Conservation (phyloP, 148 eudicot species). For the Fagopyrum esculentum region DNA sequence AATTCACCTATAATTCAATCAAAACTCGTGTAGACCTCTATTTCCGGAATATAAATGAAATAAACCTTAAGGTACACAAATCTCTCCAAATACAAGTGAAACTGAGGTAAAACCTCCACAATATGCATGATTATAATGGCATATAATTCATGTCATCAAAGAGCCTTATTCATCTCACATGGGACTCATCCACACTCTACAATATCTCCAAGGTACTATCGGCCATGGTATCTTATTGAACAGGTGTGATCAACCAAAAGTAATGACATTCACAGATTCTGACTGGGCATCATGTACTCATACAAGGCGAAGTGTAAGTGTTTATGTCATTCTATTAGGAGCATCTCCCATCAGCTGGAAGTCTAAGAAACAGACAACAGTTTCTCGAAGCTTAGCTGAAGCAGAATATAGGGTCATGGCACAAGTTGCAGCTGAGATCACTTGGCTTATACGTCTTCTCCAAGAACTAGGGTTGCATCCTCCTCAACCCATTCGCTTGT, state of each 20-base stretch:
- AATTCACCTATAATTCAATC: too few species aligned
- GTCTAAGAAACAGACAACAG: too few species aligned
- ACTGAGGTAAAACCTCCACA: too few species aligned
- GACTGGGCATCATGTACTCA: neutral
- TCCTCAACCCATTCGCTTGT: neutral
- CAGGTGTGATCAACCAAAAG: neutral
- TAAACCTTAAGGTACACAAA: too few species aligned
- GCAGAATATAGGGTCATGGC: neutral
- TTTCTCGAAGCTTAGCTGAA: neutral
- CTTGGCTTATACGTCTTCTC: neutral
- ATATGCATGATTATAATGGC: too few species aligned
- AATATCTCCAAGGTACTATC: neutral
- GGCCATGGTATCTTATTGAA: neutral
- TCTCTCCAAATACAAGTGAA: too few species aligned
- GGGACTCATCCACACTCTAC: neutral
- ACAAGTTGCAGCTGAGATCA: neutral
- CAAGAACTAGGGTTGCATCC: neutral
- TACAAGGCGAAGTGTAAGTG: neutral
- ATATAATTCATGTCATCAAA: too few species aligned
- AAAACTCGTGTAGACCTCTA: too few species aligned
- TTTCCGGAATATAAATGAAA: too few species aligned
- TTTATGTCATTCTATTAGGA: neutral
- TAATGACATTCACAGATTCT: neutral
- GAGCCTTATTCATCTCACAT: neutral
- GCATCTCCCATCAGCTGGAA: too few species aligned